A percentile compares a stretch with the other conserved stretches of the same genome.
Evolutionary conservation across 371 early-diverging fungal species (phyloP).

Genomic region (Homolaphlyctis polyrhiza): DNA sequence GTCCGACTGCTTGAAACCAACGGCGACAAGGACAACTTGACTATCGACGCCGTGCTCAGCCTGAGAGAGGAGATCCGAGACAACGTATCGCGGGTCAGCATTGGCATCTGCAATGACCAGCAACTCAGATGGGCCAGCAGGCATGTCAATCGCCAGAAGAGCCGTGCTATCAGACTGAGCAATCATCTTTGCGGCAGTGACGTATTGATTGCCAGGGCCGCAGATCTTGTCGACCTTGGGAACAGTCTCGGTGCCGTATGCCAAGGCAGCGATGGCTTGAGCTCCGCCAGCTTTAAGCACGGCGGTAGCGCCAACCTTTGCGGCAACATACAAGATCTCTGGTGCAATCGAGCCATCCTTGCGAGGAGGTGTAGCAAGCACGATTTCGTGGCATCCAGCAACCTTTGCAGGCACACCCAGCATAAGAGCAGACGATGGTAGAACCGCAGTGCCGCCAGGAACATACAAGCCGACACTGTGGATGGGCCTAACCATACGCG

Average conservation of each 20-base stretch:
- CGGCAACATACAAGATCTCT: conserved; percentile 96
- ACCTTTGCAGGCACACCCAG: conserved; percentile 96
- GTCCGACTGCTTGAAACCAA: conserved; percentile 59
- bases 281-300: conserved; percentile 95
- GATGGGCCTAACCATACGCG: conserved; percentile 88
- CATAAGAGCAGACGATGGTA: conserved; percentile 94
- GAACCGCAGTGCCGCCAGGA: conserved; percentile 96
- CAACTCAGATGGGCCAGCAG: conserved; percentile 96
- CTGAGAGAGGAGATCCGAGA: conserved; percentile 91
- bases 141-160: conserved; percentile 96
- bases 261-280: conserved; percentile 97
- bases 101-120: conserved; percentile 86
- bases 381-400: conserved; percentile 91
- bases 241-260: conserved; percentile 91
- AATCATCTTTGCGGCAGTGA: conserved; percentile 97
- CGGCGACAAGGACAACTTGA: conserved; percentile 89
- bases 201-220: conserved; percentile 98
- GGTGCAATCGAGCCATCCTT: conserved; percentile 86
- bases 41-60: conserved; percentile 96
- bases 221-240: conserved; percentile 99
- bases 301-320: conserved; percentile 88
- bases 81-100: conserved; percentile 84
- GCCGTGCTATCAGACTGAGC: conserved; percentile 89
- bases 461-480: conserved; percentile 95
- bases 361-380: conserved; percentile 94